Percentiles rank a stretch among this genome's conserved stretches.
phyloP scores from a whole-genome alignment of 2,329 filamentous ascomycete species.

The Alternaria gansuensis region DNA sequence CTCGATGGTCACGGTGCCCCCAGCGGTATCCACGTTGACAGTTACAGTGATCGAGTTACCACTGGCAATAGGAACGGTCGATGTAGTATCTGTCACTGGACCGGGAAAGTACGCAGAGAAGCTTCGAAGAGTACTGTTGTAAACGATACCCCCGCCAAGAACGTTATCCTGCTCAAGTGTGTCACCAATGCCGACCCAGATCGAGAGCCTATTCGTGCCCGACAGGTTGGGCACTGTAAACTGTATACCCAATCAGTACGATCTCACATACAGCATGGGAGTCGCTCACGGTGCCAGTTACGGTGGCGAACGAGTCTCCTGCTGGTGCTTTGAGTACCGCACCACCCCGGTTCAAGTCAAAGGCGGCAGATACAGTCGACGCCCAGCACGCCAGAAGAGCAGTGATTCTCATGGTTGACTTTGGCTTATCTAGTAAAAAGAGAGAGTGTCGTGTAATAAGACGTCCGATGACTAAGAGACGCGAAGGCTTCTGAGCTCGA shows the following conservation, averaged over 20 bases:
- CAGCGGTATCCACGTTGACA: conserved; percentile 20
- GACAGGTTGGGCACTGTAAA: conserved; percentile 36
- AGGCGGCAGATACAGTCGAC: conserved; percentile 32
- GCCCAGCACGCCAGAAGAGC: conserved; percentile 21
- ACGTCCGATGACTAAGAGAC: conserved; percentile 10
- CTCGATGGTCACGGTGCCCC: conserved; percentile 36
- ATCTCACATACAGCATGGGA: neutral
- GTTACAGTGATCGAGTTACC: conserved; percentile 36
- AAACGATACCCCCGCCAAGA: conserved; percentile 36
- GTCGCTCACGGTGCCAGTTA: conserved; percentile 28
- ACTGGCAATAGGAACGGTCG: conserved; percentile 29
- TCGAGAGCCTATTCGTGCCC: conserved; percentile 33
- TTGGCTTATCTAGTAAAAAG: neutral
- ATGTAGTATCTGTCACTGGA: conserved; percentile 29
- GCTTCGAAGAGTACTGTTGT: conserved; percentile 31
- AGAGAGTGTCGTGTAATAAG: conserved; percentile 1
- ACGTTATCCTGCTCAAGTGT: conserved; percentile 32
- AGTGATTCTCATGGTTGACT: conserved; percentile 25
- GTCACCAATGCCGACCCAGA: conserved; percentile 41
- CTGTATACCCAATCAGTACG: neutral
- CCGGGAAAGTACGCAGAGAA: conserved; percentile 36
- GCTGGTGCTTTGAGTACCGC: conserved; percentile 40
- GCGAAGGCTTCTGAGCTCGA: conserved; percentile 7
- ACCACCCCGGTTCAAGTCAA: conserved; percentile 36
- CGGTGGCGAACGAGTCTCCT: conserved; percentile 33